Evolutionary conservation across 371 early-diverging fungal species (phyloP), one percentile per base, ranked within the genome.

Genomic region (Batkoa obscura): DNA sequence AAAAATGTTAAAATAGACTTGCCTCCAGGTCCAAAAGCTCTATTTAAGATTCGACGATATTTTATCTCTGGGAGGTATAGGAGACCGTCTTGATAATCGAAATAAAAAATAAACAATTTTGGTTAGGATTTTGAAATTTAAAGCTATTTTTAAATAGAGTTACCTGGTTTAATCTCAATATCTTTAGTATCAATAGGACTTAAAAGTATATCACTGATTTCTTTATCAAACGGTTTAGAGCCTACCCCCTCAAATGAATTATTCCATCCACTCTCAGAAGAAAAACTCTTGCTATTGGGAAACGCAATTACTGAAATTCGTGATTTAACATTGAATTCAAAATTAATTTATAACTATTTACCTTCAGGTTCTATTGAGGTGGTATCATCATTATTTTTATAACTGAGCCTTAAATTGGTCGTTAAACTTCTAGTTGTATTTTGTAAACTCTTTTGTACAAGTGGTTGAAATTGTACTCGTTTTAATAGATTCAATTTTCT

Each of bases 31-130:
- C 95, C 93, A 69, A 97, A 95, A 2, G 95, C 90, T 58, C 70
- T 76, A 69, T 92, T 93, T 39, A 96, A 72, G 46, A 93, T 87
- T 43, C 93, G 82, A 32, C 97, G 80, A 69, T 92, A 94, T 63
- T 92, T 93, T 64, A 94, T 97, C 69, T 95, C 95, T 33, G 95
- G 94, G 3, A 95, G 69, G 62, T 94, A 94, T 31, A 92, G 57
- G 47, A 90, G 59, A 6, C 98, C 98, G 64, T 97, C 94, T 82
- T 63, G 9, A 12, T 34, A 12, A 49, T 36, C 45, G 43, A 42
- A 45, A 54, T 35, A 13, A 49, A 17, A 55, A 37, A 13, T 35
- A 15, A 51, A 15, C 2, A 35, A 52, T 6, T 36, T 9, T 37
- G 6, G 46, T 12, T 15, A 1, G 17, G 34, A 10, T 30, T 71